A percentile compares a stretch with the other conserved stretches of the same genome.
Conservation (phyloP, 2,329 filamentous ascomycete genomes). For the Monilinia aucupariae region DNA sequence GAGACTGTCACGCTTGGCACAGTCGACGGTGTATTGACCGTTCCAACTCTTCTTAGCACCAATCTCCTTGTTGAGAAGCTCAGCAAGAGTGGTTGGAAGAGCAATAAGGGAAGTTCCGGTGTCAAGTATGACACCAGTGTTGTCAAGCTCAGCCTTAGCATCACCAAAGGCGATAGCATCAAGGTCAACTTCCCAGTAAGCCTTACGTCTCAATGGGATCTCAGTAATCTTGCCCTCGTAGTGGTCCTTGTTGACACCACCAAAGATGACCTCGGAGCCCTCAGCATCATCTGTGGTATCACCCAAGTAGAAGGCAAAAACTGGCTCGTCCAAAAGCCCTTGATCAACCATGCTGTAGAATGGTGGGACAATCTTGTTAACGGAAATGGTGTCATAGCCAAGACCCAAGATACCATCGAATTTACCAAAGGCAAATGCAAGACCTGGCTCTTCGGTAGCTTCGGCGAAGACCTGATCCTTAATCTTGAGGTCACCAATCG, state of each 20-base stretch:
- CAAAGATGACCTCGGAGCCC: conserved; percentile 83
- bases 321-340: conserved; percentile 79
- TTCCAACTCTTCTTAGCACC: conserved; percentile 97
- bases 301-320: conserved; percentile 95
- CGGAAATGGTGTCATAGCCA: conserved; percentile 93
- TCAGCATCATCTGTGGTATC: conserved; percentile 60
- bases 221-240: conserved; percentile 81
- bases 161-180: conserved; percentile 86
- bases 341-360: conserved; percentile 97
- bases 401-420: conserved; percentile 97
- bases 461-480: conserved; percentile 93
- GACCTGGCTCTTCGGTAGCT: conserved; percentile 88
- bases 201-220: conserved; percentile 94
- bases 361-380: conserved; percentile 88
- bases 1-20: conserved; percentile 72
- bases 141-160: conserved; percentile 79
- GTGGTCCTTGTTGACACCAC: conserved; percentile 78
- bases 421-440: conserved; percentile 94
- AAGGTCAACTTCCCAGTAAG: conserved; percentile 99
- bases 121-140: conserved; percentile 95
- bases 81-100: conserved; percentile 82
- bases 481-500: conserved; percentile 83
- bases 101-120: conserved; percentile 97
- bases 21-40: conserved; percentile 94
- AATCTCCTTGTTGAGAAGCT: conserved; percentile 96